Percentiles rank a stretch among this genome's conserved stretches.
phyloP scores from a whole-genome alignment of 1,284 basidiomycete species.

The Phylloboletellus chloephorus region DNA sequence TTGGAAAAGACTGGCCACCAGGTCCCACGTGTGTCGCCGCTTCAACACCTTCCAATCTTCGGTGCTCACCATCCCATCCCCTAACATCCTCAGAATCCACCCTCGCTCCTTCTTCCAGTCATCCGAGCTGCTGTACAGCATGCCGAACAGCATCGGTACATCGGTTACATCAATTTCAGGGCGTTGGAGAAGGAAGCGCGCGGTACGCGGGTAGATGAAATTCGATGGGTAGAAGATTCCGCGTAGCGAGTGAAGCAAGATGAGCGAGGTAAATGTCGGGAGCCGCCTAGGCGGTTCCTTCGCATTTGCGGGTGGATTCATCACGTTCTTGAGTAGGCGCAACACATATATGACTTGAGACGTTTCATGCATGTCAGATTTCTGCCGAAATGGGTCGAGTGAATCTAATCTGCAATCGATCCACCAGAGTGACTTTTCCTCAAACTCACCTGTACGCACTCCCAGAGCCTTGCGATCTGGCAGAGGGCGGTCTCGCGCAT shows the following conservation, averaged over 20 bases:
- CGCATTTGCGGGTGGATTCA: constrained; percentile 43
- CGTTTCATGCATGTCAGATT: constrained; percentile 74
- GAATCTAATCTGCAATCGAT: constrained; percentile 7
- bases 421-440: neutral
- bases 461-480: constrained; percentile 52
- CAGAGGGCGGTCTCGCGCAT: constrained; percentile 56
- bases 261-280: constrained; percentile 74
- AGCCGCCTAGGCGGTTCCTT: constrained; percentile 44
- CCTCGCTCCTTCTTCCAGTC: constrained; percentile 80
- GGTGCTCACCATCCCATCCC: constrained; percentile 69
- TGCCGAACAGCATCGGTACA: constrained; percentile 62
- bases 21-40: constrained; percentile 81
- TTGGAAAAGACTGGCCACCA: constrained; percentile 78
- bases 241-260: constrained; percentile 56
- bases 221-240: constrained; percentile 48
- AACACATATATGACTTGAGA: constrained; percentile 75
- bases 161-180: constrained; percentile 50
- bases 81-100: constrained; percentile 74
- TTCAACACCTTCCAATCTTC: constrained; percentile 81
- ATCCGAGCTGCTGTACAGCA: constrained; percentile 72
- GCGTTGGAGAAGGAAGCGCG: constrained; percentile 57
- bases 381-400: constrained; percentile 32
- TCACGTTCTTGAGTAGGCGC: constrained; percentile 60
- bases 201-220: constrained; percentile 51
- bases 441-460: constrained; percentile 47